Base-by-base conservation (phyloP, 192 early-diverging fungal species). In the Kappamyces sp. region DNA sequence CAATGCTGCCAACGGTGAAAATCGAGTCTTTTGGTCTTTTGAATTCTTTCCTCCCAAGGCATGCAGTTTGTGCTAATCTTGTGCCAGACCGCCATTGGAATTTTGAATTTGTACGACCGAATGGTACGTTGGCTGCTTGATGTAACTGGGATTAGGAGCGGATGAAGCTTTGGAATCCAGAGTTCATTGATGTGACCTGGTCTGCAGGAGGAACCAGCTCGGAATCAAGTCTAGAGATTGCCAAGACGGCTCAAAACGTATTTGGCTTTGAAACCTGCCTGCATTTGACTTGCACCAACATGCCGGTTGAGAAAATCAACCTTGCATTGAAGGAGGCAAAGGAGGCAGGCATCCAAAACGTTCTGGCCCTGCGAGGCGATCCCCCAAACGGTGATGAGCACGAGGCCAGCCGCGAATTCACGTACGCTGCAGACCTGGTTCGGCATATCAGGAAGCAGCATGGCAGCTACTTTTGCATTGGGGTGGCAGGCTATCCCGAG, bases 231-330 rank as follows among this genome's bases (percentile, higher is more conserved):
- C 75, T 88, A 40, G 89, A 98, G 68, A 66, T 66, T 49, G 67
- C 65, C 58, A 73, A 86, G 41, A 95, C 87, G 52, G 87, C 94
- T 15, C 93, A 95, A 74, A 79, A 84, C 52, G 91, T 93, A 3
- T 92, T 92, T 70, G 95, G 95, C 49, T 79, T 96, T 50, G 95
- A 98, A 71, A 90, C 93, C 37, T 87, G 72, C 77, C 96, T 98
- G 95, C 95, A 98, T 68, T 81, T 98, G 76, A 98, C 92, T 13
- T 98, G 95, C 75, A 98, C 95, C 51, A 98, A 96, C 76, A 98
- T 92, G 86, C 89, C 90, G 52, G 78, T 84, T 6, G 83, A 85
- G 47, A 89, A 90, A 79, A 87, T 98, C 67, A 87, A 93, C 73
- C 59, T 54, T 43, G 95, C 94, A 8, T 76, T 97, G 23, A 75